Conservation (phyloP, 345 rosid species). For the Anacardium occidentale region DNA sequence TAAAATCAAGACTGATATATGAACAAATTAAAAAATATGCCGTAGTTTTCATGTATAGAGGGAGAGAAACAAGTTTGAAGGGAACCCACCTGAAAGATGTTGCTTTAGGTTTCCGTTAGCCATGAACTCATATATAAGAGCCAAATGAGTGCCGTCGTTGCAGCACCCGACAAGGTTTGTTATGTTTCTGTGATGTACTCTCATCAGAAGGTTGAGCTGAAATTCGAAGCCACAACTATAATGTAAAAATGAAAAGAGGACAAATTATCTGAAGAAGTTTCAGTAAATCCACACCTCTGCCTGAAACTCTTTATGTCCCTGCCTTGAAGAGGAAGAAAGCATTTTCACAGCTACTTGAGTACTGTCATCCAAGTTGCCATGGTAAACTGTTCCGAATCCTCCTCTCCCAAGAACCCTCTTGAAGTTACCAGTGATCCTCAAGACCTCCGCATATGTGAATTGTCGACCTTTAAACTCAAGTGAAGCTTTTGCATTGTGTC, state of each 20-base stretch:
- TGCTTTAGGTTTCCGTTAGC: slow-evolving; percentile 49
- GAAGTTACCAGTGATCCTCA: slow-evolving; percentile 38
- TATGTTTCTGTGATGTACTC: slow-evolving; percentile 43
- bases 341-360: slow-evolving; percentile 40
- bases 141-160: slow-evolving; percentile 39
- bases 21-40: too few species aligned
- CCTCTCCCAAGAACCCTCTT: slow-evolving; percentile 34
- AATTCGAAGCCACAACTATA: background rate
- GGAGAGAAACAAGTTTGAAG: background rate
- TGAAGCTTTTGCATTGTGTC: background rate
- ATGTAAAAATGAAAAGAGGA: background rate
- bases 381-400: slow-evolving; percentile 40
- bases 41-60: too few species aligned
- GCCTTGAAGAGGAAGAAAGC: slow-evolving; percentile 32
- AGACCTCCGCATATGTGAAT: slow-evolving; percentile 28
- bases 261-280: background rate
- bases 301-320: slow-evolving; percentile 38
- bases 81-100: slow-evolving; percentile 31
- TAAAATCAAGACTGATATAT: slow-evolving; percentile 3
- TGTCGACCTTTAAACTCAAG: slow-evolving; percentile 18
- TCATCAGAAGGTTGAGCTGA: slow-evolving; percentile 38
- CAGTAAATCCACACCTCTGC: slow-evolving; percentile 21
- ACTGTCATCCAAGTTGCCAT: slow-evolving; percentile 23
- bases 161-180: slow-evolving; percentile 54
- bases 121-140: slow-evolving; percentile 59